A percentile compares a stretch with the other conserved stretches of the same genome.
Conservation (phyloP, 306 rosid genomes). For the Sechiopsis laciniata region DNA sequence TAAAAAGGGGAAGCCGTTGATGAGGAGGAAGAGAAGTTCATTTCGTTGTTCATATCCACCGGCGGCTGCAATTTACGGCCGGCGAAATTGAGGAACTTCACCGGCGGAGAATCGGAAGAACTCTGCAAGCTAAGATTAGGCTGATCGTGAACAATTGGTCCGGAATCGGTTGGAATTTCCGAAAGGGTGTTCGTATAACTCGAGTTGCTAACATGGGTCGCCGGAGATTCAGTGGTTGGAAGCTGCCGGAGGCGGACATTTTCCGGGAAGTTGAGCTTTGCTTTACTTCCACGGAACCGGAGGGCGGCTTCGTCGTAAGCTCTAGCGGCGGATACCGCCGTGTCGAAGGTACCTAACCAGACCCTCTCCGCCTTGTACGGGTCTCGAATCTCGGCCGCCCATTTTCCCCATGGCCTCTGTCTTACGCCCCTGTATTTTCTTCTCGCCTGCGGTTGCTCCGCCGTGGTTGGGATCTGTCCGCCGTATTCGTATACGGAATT, state of each 20-base stretch:
- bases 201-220: slow-evolving; percentile 17
- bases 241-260: slow-evolving; percentile 37
- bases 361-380: slow-evolving; percentile 43
- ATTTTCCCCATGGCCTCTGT: slow-evolving; percentile 52
- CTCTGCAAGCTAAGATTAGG: slow-evolving; percentile 25
- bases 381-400: slow-evolving; percentile 49
- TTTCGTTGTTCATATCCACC: slow-evolving; percentile 28
- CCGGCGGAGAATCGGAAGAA: neutral
- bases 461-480: neutral
- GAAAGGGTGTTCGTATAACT: slow-evolving; percentile 27
- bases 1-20: slow-evolving; percentile 20
- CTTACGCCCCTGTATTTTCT: slow-evolving; percentile 51
- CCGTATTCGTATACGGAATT: slow-evolving; percentile 29
- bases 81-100: neutral
- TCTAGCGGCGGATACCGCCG: slow-evolving; percentile 41
- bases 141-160: slow-evolving; percentile 38
- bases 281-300: slow-evolving; percentile 45
- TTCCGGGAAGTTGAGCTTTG: slow-evolving; percentile 48
- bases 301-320: slow-evolving; percentile 48
- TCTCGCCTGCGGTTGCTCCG: slow-evolving; percentile 23
- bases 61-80: slow-evolving; percentile 15
- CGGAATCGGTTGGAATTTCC: slow-evolving; percentile 37
- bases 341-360: slow-evolving; percentile 48
- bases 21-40: slow-evolving; percentile 25
- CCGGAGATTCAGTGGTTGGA: neutral